Evolutionary conservation across 805 yeast genomes (phyloP).

Genomic region (Wickerhamiella sergipiensis): DNA sequence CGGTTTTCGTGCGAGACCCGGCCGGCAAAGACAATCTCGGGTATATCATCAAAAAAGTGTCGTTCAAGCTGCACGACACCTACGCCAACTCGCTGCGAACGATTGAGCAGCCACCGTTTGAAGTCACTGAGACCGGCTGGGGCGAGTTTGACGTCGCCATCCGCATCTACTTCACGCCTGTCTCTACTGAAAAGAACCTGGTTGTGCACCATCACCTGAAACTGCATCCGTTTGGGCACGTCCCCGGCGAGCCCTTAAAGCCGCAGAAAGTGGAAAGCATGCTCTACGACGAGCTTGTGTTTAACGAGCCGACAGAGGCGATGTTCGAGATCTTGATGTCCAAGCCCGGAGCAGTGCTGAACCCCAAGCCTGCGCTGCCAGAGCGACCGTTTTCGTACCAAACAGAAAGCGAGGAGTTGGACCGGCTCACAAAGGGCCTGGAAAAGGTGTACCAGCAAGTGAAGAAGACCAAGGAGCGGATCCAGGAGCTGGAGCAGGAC

Average conservation of each 20-base stretch:
- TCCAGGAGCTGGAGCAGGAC: conserved; percentile 24
- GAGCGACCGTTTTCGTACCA: conserved; percentile 29
- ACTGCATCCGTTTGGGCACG: conserved; percentile 64
- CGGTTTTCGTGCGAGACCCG: conserved; percentile 78
- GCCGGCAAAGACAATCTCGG: conserved; percentile 59
- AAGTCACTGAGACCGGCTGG: conserved; percentile 97
- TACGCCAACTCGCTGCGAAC: conserved; percentile 78
- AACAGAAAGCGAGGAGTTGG: conserved; percentile 53
- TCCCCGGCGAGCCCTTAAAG: conserved; percentile 13
- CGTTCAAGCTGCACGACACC: conserved; percentile 90
- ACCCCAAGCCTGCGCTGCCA: conserved; percentile 24
- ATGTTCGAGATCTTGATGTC: conserved; percentile 65
- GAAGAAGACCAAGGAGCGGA: conserved; percentile 28
- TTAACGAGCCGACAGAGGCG: conserved; percentile 88
- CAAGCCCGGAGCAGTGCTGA: conserved; percentile 26
- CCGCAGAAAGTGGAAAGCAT: conserved; percentile 40
- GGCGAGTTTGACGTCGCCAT: conserved; percentile 94
- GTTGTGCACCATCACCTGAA: conserved; percentile 80
- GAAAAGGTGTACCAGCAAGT: conserved; percentile 34
- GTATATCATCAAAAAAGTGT: conserved; percentile 74
- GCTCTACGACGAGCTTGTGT: conserved; percentile 80
- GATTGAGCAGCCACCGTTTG: conserved; percentile 82
- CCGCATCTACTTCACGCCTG: conserved; percentile 74
- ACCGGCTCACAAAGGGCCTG: conserved; percentile 36
- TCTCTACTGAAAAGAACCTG: conserved; percentile 76